These are phyloP conservation scores for Syzygium malaccense DNA, from an alignment of 441 rosid species.

Conservation along the genomic window DNA sequence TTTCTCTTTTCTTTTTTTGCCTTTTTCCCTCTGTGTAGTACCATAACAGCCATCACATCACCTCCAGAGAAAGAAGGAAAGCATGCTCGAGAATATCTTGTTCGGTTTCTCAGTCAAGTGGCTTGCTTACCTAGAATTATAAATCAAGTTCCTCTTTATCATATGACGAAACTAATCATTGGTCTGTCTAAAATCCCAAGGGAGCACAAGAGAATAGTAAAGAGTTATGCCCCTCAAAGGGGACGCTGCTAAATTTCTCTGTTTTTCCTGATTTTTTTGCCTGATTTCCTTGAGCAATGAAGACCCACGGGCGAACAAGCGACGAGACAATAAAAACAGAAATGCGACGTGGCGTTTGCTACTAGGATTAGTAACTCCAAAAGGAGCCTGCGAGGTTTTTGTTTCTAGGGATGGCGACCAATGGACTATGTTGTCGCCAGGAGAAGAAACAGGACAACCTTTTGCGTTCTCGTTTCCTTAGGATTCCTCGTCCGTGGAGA, in stretches of 20 bases:
- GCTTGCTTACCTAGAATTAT: background rate
- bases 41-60: background rate
- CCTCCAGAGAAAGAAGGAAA: background rate
- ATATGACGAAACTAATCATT: background rate
- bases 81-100: background rate
- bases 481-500: background rate
- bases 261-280: background rate
- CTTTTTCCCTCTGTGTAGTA: background rate
- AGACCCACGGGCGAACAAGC: background rate
- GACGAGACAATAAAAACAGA: background rate
- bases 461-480: background rate
- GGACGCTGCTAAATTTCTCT: background rate
- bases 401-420: background rate
- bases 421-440: background rate
- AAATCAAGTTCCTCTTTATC: background rate
- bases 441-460: background rate
- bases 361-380: background rate
- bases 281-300: background rate
- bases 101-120: background rate
- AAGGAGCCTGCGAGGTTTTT: background rate
- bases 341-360: background rate
- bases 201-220: background rate
- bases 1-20: background rate
- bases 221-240: background rate
- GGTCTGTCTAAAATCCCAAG: background rate